Base-by-base conservation (phyloP, 495 filamentous ascomycete species). In the Xylaria bambusicola region DNA sequence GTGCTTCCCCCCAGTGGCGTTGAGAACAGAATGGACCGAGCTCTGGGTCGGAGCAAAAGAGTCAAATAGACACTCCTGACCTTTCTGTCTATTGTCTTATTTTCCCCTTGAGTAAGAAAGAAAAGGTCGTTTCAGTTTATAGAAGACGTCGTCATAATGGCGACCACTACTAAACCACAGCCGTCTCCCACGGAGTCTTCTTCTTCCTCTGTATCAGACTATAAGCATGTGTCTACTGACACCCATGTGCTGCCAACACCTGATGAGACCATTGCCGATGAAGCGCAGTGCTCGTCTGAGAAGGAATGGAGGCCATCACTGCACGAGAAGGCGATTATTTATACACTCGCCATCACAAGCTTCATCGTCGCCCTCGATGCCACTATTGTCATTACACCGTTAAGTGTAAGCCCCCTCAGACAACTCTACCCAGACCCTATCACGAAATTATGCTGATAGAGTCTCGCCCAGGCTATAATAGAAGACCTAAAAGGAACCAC, bases 301-400 rank as follows among this genome's bases (percentile, higher is more conserved):
- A 58, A n/a, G 13, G 62, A 70, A 4, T 77, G 76, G 76, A 64
- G 69, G 42, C 73, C 75, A 0, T 64, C 66, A 9, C 70, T 48
- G 27, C 64, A 72, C 24, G 75, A 76, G 57, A 71, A 65, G 6
- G 68, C 72, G 10, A 69, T 81, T 17, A 76, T 82, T 58, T 50
- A 70, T 38, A 75, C 71, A 7, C 59, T 82, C n/a, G 67, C 71
- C n/a, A 18, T 80, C 36, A 66, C 79, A 12, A 78, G 75, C 24
- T 69, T 85, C 33, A 77, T 82, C 63, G 78, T 81, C 0, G 72
- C 80, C 1, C 70, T 85, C n/a, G 82, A 85, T 55, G 76, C 80
- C 1, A 81, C 80, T n/a, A 79, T 84, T 24, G 56, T 85, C 7
- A 74, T 80, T 7, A 71, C 80, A 3, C 72, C 74, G 2, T 62